Evolutionary conservation across 345 rosid species (phyloP).

Genomic region (Lagerstroemia speciosa): DNA sequence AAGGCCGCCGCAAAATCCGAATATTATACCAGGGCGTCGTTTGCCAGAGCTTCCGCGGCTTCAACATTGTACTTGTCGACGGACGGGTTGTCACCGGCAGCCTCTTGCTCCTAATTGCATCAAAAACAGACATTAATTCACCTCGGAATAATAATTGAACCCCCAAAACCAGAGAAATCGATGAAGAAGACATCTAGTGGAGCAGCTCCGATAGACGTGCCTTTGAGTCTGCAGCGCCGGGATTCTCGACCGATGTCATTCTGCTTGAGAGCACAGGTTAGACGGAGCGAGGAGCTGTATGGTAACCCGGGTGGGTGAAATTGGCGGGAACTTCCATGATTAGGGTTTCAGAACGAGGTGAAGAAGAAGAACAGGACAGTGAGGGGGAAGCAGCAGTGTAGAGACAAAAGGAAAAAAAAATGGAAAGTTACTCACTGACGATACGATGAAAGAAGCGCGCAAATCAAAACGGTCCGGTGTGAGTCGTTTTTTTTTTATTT

Average conservation of each 20-base stretch:
- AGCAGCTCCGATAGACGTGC: not conserved
- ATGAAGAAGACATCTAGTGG: not conserved
- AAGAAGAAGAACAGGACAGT: not conserved
- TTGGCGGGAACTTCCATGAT: not conserved
- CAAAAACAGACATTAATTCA: not conserved
- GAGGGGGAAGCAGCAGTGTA: not conserved
- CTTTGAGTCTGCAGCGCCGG: constrained; percentile 9
- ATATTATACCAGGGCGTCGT: constrained; percentile 44
- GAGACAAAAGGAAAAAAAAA: not conserved
- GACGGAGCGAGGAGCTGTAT: not conserved
- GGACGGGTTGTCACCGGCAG: constrained; percentile 13
- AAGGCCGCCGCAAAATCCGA: constrained; percentile 4
- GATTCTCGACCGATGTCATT: constrained; percentile 14
- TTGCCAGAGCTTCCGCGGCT: constrained; percentile 71
- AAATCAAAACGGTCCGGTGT: not conserved
- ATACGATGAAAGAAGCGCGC: not conserved
- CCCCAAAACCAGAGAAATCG: not conserved
- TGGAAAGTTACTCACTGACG: not conserved
- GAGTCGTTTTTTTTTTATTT: no score
- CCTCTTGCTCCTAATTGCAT: constrained; percentile 18
- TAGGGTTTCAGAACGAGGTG: not conserved
- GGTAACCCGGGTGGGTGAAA: not conserved
- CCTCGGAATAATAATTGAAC: not conserved
- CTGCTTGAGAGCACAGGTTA: not conserved
- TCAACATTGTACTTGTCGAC: constrained; percentile 72